Evolutionary conservation across 306 rosid species (phyloP), one percentile per base, ranked within the genome.

Genomic region (Gynostemma pentaphyllum): DNA sequence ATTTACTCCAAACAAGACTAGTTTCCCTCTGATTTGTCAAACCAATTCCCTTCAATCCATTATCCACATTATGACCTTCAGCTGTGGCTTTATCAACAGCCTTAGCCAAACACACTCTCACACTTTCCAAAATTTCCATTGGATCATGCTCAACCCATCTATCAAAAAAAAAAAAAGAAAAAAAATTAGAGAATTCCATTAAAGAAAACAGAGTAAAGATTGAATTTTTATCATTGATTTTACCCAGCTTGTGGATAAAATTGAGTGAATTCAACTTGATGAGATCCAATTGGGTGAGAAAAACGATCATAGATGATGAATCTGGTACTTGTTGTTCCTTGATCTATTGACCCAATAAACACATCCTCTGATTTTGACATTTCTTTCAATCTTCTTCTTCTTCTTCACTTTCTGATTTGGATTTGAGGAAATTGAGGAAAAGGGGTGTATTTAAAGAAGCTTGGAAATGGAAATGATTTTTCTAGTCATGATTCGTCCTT

Each of bases 61-160:
- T 71, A 30, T 77, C 85, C n/a, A 92, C 87, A 41, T 85, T 81
- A 77, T 79, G 75, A 0, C 98, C 98, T 28, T 82, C 84, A 3
- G 85, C 91, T 0, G 92, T 86, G 24, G 96, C 95, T 75, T 91
- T 91, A 27, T 87, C 95, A 2, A 88, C 13, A 2, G 98, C 95
- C 79, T 82, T 84, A 4, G 80, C 71, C 64, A 81, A 76, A 65
- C 96, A 92, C 2, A 75, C 74, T 79, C 68, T 83, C 67, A 86
- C 95, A 11, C 85, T 86, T 71, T 88, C 96, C 74, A 92, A 26
- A 53, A 92, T 92, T 84, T 92, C 98, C 85, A 70, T 55, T 0
- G 98, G 88, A 66, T 91, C 81, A 75, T 91, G 98, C 66, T 88
- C 98, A 60, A 88, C 95, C 98, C 98, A 88, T 66, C 97, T 89